Conservation (phyloP, 768 basidiomycete species). For the Pisolithus tinctorius region DNA sequence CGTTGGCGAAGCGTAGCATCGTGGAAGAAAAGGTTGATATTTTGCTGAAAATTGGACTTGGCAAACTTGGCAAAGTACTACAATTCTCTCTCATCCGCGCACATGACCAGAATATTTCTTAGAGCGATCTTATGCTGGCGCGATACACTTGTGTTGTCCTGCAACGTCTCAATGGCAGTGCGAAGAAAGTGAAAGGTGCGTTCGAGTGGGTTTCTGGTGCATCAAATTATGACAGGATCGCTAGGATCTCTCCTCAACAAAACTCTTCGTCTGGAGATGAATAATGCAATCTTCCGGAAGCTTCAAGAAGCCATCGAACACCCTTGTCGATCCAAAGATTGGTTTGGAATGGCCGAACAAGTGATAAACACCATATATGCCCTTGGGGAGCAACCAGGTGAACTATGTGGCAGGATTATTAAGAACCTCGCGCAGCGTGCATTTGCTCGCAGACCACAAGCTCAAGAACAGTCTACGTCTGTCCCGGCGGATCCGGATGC, state of each 20-base stretch:
- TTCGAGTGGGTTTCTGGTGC: background rate
- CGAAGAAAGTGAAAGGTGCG: slow-evolving; percentile 93
- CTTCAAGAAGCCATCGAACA: slow-evolving; percentile 76
- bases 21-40: slow-evolving; percentile 80
- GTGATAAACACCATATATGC: slow-evolving; percentile 94
- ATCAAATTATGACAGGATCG: background rate
- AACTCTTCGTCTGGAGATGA: slow-evolving; percentile 80
- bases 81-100: background rate
- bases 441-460: slow-evolving; percentile 38
- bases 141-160: slow-evolving; percentile 92
- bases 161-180: slow-evolving; percentile 87
- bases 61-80: slow-evolving; percentile 71
- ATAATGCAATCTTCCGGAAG: slow-evolving; percentile 76
- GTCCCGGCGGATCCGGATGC: slow-evolving; percentile 33
- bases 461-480: slow-evolving; percentile 1
- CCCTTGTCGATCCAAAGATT: slow-evolving; percentile 80
- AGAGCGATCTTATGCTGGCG: slow-evolving; percentile 87
- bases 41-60: slow-evolving; percentile 83
- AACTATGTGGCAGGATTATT: slow-evolving; percentile 73
- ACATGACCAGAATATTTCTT: background rate
- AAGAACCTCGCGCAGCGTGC: slow-evolving; percentile 72
- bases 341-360: slow-evolving; percentile 97
- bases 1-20: slow-evolving; percentile 70
- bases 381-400: slow-evolving; percentile 88
- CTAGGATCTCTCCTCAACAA: slow-evolving; percentile 85